Conservation (phyloP, 1,139 yeast genomes). For the Kluyveromyces sp. region DNA sequence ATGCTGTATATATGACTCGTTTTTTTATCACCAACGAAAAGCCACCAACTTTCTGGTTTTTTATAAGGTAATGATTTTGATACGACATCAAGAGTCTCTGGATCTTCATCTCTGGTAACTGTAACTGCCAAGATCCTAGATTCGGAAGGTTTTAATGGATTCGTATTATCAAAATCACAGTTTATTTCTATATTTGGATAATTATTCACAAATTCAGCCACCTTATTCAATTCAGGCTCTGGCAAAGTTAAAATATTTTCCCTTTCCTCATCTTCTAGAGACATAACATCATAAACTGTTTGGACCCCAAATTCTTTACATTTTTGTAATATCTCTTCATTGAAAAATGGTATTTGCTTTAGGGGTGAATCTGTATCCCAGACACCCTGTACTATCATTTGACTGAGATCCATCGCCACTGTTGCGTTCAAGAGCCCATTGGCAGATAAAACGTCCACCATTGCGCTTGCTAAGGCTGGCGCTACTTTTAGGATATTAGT, state of each 20-base stretch:
- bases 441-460: constrained; percentile 69
- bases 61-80: constrained; percentile 48
- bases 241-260: constrained; percentile 52
- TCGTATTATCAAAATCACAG: constrained; percentile 39
- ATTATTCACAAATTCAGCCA: constrained; percentile 82
- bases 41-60: constrained; percentile 80
- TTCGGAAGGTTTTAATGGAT: constrained; percentile 36
- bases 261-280: constrained; percentile 74
- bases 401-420: constrained; percentile 79
- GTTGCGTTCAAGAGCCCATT: constrained; percentile 76
- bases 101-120: constrained; percentile 66
- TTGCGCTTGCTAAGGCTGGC: constrained; percentile 50
- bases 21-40: constrained; percentile 64
- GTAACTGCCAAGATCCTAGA: constrained; percentile 43
- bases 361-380: constrained; percentile 80
- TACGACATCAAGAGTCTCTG: constrained; percentile 56
- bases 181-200: constrained; percentile 80
- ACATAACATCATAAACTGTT: constrained; percentile 77
- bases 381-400: constrained; percentile 79
- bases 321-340: constrained; percentile 45
- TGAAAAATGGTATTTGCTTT: constrained; percentile 72
- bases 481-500: constrained; percentile 42
- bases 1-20: constrained; percentile 64
- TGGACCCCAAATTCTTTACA: constrained; percentile 53
- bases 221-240: constrained; percentile 42